Evolutionary conservation across 495 filamentous ascomycete species (phyloP).

Genomic region (Trichoderma erinaceum): DNA sequence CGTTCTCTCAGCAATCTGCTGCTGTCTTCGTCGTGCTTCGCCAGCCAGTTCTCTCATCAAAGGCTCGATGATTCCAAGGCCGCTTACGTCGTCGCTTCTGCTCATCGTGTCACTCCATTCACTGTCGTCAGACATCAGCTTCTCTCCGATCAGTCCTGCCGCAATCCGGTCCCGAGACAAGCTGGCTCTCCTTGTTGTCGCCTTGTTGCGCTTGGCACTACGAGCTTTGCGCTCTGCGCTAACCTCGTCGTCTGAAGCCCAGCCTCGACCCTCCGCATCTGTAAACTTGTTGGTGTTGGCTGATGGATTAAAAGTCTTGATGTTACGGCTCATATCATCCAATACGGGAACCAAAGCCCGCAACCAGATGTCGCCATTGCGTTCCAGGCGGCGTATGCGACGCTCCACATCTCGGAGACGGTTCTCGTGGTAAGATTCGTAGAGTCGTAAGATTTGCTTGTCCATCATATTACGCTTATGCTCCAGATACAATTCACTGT

Average conservation of each 20-base stretch:
- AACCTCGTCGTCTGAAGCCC: constrained; percentile 24
- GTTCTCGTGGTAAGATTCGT: constrained; percentile 28
- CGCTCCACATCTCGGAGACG: constrained; percentile 31
- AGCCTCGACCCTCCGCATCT: neutral
- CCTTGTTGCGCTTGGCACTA: constrained; percentile 21
- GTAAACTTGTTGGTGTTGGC: neutral
- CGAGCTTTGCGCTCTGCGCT: constrained; percentile 29
- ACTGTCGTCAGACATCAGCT: constrained; percentile 1
- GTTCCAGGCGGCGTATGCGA: constrained; percentile 29
- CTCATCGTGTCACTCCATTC: neutral
- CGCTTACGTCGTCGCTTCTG: constrained; percentile 15
- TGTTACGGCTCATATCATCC: constrained; percentile 25
- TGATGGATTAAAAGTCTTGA: constrained; percentile 8
- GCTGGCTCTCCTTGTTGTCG: neutral
- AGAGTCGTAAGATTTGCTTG: constrained; percentile 26
- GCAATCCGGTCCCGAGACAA: constrained; percentile 8
- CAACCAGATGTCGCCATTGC: constrained; percentile 29
- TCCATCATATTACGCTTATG: constrained; percentile 16
- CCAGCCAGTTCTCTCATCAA: constrained; percentile 17
- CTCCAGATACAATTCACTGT: constrained; percentile 16
- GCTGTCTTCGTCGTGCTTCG: constrained; percentile 12
- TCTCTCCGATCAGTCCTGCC: neutral
- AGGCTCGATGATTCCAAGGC: constrained; percentile 25
- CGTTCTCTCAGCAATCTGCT: constrained; percentile 6
- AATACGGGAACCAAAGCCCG: constrained; percentile 28